Conservation (phyloP, 2,329 filamentous ascomycete genomes). For the Zalaria obscura region DNA sequence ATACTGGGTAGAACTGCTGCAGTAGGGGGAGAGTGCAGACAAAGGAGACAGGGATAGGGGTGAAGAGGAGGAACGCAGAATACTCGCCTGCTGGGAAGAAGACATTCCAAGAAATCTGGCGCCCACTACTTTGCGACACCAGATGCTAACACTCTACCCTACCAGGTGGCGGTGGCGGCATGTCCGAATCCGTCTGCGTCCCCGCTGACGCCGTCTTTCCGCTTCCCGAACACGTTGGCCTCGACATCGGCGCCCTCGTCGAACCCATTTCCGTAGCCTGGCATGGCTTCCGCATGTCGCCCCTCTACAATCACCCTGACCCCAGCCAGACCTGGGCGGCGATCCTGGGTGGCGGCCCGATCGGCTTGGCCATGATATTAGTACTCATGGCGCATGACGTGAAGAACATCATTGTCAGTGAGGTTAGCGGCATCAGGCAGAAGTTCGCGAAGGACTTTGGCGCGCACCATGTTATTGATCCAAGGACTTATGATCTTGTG, state of each 20-base stretch:
- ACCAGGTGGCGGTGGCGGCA: conserved; percentile 27
- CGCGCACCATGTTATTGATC: conserved; percentile 6
- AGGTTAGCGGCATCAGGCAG: conserved; percentile 22
- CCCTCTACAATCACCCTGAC: conserved; percentile 14
- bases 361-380: conserved; percentile 46
- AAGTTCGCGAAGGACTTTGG: conserved; percentile 5
- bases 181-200: conserved; percentile 41
- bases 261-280: conserved; percentile 51
- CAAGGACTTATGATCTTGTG: conserved; percentile 2
- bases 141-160: neutral
- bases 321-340: conserved; percentile 13
- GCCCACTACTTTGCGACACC: too few relatives aligned
- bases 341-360: conserved; percentile 48
- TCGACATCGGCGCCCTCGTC: conserved; percentile 44
- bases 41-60: too few relatives aligned
- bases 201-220: conserved; percentile 32
- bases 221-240: conserved; percentile 36
- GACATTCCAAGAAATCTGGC: too few relatives aligned
- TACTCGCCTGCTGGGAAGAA: too few relatives aligned
- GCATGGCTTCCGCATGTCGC: conserved; percentile 43
- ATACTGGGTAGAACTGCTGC: neutral
- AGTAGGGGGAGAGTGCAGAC: too few relatives aligned
- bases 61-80: too few relatives aligned
- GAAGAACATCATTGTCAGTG: conserved; percentile 42
- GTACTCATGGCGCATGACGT: conserved; percentile 41